Evolutionary conservation across 345 rosid species (phyloP), one percentile per base, ranked within the genome.

Genomic region (Acer negundo): DNA sequence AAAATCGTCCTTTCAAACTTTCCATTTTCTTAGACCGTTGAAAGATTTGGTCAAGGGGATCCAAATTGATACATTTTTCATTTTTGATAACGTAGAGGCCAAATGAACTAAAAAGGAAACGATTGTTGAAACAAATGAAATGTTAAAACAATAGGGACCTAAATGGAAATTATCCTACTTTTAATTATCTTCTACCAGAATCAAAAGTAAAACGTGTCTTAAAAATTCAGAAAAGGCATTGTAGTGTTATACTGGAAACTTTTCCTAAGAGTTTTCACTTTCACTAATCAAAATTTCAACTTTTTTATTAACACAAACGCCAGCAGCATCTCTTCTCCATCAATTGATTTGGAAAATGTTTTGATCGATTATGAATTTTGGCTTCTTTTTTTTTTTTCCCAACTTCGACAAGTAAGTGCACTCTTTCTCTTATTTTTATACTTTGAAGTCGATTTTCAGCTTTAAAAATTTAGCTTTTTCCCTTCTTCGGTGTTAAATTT

Each of bases 331-430:
- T 1, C 61, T 3, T 15, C 63, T 20, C 26, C 26, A 59, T 9
- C 49, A 46, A 46, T 46, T 46, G 15, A 42, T 40, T 73, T 73
- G 16, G 13, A 7, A 42, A 47, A 73, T 69, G 59, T 11, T 55
- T 75, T 75, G 70, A 69, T 73, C 66, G 62, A 84, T 80, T 28
- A 86, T 89, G 91, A 83, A 77, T 82, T 64, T 80, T 58, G 84
- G 61, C 74, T 79, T 84, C 3, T 74, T 62, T 78, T 67, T 77
- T 47, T 79, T 72, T 62, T 78, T 68, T 75, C 42, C 78, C 77
- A 46, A 70, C 17, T 74, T 76, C 64, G 74, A 86, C 84, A 81
- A 61, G 93, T 91, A 78, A 87, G 91, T 79, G 67, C 11, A 7
- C n/a, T 0, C 19, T 2, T 46, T 20, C 22, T 63, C 58, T 26